phyloP scores from a whole-genome alignment of 140 eudicot genomes.

The Ambrosia hybrid region DNA sequence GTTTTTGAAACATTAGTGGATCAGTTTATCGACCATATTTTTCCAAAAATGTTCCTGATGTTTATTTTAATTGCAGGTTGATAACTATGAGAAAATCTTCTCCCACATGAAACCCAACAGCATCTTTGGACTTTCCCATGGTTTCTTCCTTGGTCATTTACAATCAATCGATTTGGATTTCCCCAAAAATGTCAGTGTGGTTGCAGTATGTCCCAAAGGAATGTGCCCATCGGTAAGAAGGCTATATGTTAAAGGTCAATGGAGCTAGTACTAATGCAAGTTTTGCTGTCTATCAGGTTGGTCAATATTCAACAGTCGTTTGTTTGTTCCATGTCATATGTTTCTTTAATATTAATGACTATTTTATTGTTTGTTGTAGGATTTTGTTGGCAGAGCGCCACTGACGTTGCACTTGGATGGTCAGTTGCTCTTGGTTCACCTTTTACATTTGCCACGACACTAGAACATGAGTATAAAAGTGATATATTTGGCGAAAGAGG shows the following conservation, averaged over 20 bases:
- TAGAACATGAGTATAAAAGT: constrained; percentile 89
- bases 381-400: constrained; percentile 96
- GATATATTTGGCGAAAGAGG: constrained; percentile 96
- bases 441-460: constrained; percentile 86
- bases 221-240: constrained; percentile 96
- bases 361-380: constrained; percentile 39
- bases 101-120: constrained; percentile 92
- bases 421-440: constrained; percentile 96
- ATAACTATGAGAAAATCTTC: constrained; percentile 80
- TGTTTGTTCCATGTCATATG: background rate
- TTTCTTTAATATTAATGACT: background rate
- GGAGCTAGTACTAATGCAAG: constrained; percentile 98
- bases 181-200: constrained; percentile 82
- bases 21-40: background rate
- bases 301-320: background rate
- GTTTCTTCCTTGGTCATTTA: constrained; percentile 88
- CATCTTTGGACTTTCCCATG: constrained; percentile 86
- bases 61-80: constrained; percentile 48
- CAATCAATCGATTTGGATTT: constrained; percentile 87
- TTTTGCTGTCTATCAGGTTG: constrained; percentile 92
- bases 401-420: constrained; percentile 97
- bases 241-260: constrained; percentile 70
- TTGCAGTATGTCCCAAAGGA: constrained; percentile 98
- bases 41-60: background rate
- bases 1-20: background rate